Conservation (phyloP, 2,329 filamentous ascomycete genomes). For the Pseudogymnoascus sp. region DNA sequence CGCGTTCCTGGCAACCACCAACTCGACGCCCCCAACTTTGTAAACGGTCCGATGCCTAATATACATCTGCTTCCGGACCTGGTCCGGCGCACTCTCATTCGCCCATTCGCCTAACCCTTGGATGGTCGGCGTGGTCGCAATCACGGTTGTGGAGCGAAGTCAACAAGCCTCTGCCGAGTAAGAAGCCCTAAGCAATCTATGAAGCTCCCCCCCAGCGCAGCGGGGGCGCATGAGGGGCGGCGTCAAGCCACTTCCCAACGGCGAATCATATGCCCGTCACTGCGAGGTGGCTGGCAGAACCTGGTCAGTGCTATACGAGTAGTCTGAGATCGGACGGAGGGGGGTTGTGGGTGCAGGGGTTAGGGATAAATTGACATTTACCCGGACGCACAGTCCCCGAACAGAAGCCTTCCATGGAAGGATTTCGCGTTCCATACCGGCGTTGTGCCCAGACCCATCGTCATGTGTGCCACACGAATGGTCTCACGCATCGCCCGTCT, state of each 20-base stretch:
- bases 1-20: not conserved
- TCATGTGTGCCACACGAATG: not conserved
- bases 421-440: not conserved
- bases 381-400: not conserved
- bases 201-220: not conserved
- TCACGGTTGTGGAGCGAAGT: not conserved
- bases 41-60: conserved; percentile 8
- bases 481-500: not conserved
- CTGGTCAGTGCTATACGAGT: not conserved
- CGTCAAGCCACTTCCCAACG: not conserved
- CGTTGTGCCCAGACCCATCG: not conserved
- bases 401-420: conserved; percentile 7
- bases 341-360: not conserved
- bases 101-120: not conserved
- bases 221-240: not conserved
- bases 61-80: not conserved
- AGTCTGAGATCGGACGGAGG: conserved; percentile 5
- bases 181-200: not conserved
- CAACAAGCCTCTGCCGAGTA: conserved; percentile 4
- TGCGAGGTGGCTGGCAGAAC: not conserved
- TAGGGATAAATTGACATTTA: not conserved
- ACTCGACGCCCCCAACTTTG: not conserved
- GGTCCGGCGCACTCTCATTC: not conserved
- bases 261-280: not conserved
- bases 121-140: not conserved